phyloP scores from a whole-genome alignment of 2,329 filamentous ascomycete genomes.

The Mollisiaceae sp. region DNA sequence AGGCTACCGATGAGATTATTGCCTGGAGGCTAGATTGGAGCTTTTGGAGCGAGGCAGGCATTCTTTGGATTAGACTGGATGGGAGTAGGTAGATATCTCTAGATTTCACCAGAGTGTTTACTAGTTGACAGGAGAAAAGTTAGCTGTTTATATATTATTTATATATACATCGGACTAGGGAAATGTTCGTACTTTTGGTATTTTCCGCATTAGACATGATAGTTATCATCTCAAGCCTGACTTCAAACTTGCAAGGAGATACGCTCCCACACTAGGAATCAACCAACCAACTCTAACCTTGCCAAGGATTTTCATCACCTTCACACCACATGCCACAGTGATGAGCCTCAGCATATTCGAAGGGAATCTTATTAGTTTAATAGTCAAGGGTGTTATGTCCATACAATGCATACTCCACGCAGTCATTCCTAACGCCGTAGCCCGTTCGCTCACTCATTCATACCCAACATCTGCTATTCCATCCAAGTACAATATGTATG shows the following conservation, averaged over 20 bases:
- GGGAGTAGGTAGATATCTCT: neutral
- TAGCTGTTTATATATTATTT: neutral
- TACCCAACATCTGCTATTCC: neutral
- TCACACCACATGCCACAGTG: neutral
- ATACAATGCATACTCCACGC: slow-evolving; percentile 11
- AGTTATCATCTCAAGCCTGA: neutral
- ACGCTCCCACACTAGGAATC: too few relatives aligned
- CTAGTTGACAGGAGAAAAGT: neutral
- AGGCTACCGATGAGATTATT: too few relatives aligned
- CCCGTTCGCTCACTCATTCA: neutral
- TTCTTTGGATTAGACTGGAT: neutral
- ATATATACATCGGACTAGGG: neutral
- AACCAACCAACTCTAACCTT: too few relatives aligned
- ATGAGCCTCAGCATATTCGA: neutral
- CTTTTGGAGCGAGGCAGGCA: too few relatives aligned
- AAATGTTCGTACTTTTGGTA: neutral
- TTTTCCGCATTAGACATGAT: too few relatives aligned
- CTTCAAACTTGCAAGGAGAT: too few relatives aligned
- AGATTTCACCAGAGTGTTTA: neutral
- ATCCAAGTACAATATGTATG: slow-evolving; percentile 7
- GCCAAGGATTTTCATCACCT: too few relatives aligned
- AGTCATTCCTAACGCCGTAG: slow-evolving; percentile 17
- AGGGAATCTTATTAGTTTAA: slow-evolving; percentile 6
- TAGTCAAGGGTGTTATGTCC: slow-evolving; percentile 4
- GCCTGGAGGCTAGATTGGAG: neutral